Evolutionary conservation across 495 filamentous ascomycete species (phyloP), one percentile per base, ranked within the genome.

Genomic region (Penicillium alfredii): DNA sequence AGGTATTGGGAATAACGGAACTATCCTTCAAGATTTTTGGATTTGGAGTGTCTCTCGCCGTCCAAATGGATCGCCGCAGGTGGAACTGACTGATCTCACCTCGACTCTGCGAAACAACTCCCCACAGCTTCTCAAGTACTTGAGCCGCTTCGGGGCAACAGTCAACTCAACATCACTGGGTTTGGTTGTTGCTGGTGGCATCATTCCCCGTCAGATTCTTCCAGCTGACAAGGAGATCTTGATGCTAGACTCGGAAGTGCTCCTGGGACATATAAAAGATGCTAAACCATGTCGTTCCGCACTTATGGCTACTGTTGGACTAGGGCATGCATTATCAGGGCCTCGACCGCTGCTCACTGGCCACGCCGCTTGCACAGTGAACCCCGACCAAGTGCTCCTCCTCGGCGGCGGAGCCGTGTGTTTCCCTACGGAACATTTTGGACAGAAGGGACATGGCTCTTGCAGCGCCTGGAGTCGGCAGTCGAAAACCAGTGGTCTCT

Each of bases 361-460:
- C 4, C 68, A 76, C 42, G 77, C 76, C 10, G 58, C 70, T 6
- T 76, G 69, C 13, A 56, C 66, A 6, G 61, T 72, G 1, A 49
- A 50, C 30, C 46, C 58, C 12, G 58, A 67, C 10, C 52, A 70
- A 16, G 45, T 87, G 3, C 44, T 82, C 11, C 56, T 94, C 2
- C 56, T 82, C 22, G 87, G 86, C 6, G 88, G 89, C 10, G 88
- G 89, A 12, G 86, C 85, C 16, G 84, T 88, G 0, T 94, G 88
- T 56, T 94, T 93, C 60, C 85, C 0, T 90, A 94, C 71, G 86
- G 85, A 6, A 80, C 80, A 9, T 81, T 72, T 43, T 86, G 82
- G 78, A 86, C 84, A 38, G 64, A 72, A 28, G 78, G 73, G 0
- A 69, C 69, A 25, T 80, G 72, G 59, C 41, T 55, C 13, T 31